Conservation (phyloP, 441 rosid species). For the Erodium texanum region DNA sequence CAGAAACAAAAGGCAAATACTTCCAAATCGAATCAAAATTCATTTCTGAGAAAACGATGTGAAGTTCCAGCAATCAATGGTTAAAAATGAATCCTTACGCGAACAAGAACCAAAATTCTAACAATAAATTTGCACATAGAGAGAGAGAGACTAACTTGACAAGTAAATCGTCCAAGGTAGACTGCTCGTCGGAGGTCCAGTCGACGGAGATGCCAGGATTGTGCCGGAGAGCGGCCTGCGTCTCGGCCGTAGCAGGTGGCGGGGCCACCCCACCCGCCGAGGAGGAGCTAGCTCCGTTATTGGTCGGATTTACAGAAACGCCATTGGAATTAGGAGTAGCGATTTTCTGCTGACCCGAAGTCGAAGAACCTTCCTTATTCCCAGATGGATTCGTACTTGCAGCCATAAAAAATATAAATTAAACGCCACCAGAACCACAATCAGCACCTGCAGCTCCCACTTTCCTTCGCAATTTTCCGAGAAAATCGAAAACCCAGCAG, state of each 20-base stretch:
- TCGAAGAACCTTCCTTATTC: conserved; percentile 42
- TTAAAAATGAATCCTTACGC: neutral
- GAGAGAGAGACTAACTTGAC: conserved; percentile 27
- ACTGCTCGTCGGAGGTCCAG: conserved; percentile 66
- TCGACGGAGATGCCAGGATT: conserved; percentile 51
- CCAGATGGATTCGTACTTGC: conserved; percentile 57
- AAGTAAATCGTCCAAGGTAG: conserved; percentile 55
- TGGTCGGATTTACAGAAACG: conserved; percentile 30
- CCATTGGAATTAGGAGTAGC: conserved; percentile 31
- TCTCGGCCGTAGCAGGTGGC: conserved; percentile 16
- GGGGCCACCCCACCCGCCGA: neutral
- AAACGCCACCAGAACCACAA: no score
- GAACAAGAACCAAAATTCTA: neutral
- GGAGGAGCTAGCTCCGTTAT: conserved; percentile 32
- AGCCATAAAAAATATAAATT: conserved; percentile 35
- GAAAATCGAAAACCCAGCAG: neutral
- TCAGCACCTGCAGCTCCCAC: neutral
- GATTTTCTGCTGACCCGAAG: neutral
- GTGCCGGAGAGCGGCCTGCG: conserved; percentile 52
- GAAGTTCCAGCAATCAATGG: neutral
- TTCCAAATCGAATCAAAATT: neutral
- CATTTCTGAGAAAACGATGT: neutral
- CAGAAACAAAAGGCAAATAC: neutral
- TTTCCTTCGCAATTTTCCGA: neutral
- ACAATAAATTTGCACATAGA: no score